Evolutionary conservation across 1,139 yeast genomes (phyloP).

Genomic region (Saccharomyces hybrid): DNA sequence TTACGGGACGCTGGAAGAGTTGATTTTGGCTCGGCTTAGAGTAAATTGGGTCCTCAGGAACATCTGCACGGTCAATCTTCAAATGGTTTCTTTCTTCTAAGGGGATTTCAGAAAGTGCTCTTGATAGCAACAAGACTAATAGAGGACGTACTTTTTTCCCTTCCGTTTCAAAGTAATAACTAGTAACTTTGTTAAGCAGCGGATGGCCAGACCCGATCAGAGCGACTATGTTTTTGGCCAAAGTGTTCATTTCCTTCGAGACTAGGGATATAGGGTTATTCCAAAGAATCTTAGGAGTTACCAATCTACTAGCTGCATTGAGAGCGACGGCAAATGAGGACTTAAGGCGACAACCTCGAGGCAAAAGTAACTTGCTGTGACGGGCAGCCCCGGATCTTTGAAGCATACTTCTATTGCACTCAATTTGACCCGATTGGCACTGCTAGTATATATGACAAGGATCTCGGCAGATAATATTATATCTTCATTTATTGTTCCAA

Average conservation of each 20-base stretch:
- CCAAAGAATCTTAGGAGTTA: conserved; percentile 55
- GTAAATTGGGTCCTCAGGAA: conserved; percentile 54
- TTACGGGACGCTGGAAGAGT: conserved; percentile 30
- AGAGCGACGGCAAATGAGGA: conserved; percentile 56
- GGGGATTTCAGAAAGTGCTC: conserved; percentile 77
- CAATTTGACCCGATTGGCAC: neutral
- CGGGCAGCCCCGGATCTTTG: neutral
- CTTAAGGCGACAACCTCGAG: conserved; percentile 13
- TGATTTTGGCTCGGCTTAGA: conserved; percentile 17
- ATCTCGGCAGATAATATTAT: neutral
- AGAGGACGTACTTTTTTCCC: conserved; percentile 94
- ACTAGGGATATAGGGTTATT: conserved; percentile 86
- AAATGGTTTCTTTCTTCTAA: conserved; percentile 55
- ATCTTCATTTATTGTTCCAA: neutral
- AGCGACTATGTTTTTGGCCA: conserved; percentile 80
- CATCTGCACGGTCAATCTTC: conserved; percentile 53
- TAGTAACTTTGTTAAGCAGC: conserved; percentile 77
- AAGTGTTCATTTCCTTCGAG: conserved; percentile 87
- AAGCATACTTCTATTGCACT: neutral
- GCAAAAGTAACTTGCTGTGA: neutral
- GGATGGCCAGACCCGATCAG: conserved; percentile 93
- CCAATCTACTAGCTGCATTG: conserved; percentile 71
- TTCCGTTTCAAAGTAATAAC: conserved; percentile 91
- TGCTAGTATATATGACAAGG: neutral
- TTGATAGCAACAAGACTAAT: conserved; percentile 72